These are phyloP conservation scores for Mycena pura DNA, from an alignment of 768 basidiomycete genomes.

Conservation along the genomic window DNA sequence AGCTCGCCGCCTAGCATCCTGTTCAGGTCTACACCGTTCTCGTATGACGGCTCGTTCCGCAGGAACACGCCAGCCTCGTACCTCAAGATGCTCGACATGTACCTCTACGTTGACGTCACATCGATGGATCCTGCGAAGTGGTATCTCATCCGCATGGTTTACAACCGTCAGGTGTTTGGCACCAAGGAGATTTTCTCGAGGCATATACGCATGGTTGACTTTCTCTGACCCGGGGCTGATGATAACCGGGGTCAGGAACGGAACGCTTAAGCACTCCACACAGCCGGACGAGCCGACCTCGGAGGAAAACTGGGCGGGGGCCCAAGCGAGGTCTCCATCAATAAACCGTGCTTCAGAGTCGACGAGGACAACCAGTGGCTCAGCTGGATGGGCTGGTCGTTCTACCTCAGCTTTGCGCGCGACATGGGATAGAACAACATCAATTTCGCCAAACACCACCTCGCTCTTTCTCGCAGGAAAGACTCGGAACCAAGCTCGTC, in stretches of 20 bases:
- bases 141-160: slow-evolving; percentile 61
- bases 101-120: slow-evolving; percentile 61
- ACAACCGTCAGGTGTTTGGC: slow-evolving; percentile 64
- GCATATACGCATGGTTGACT: slow-evolving; percentile 46
- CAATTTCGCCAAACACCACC: slow-evolving; percentile 71
- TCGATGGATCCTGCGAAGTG: slow-evolving; percentile 59
- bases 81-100: slow-evolving; percentile 61
- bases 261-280: slow-evolving; percentile 53
- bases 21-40: slow-evolving; percentile 56
- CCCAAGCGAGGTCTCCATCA: slow-evolving; percentile 60
- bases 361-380: slow-evolving; percentile 58
- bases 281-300: slow-evolving; percentile 36
- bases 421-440: slow-evolving; percentile 77
- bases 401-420: slow-evolving; percentile 67
- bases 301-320: slow-evolving; percentile 49
- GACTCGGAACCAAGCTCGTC: slow-evolving; percentile 67
- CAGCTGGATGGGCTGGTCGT: slow-evolving; percentile 73
- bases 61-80: slow-evolving; percentile 58
- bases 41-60: slow-evolving; percentile 67
- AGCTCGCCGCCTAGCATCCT: slow-evolving; percentile 34
- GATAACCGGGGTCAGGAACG: slow-evolving; percentile 42
- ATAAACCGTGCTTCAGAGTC: slow-evolving; percentile 63
- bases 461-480: slow-evolving; percentile 63
- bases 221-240: not conserved
- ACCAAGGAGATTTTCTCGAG: slow-evolving; percentile 55